Evolutionary conservation across 202 grass and related monocot genomes (phyloP).

Genomic region (Bolboschoenoplectus hybrid): DNA sequence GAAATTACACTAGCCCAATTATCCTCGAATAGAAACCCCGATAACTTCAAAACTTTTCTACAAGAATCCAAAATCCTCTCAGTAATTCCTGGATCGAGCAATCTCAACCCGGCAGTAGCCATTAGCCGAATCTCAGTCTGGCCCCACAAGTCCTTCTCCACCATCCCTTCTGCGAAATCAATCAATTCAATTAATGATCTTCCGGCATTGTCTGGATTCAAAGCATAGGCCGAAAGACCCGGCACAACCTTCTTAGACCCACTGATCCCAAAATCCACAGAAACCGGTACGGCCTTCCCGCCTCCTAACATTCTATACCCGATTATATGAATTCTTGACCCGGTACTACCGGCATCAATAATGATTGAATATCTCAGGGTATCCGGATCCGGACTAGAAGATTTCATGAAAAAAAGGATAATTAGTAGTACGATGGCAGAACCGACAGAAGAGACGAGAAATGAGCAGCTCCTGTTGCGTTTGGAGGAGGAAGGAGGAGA

Average conservation of each 20-base stretch:
- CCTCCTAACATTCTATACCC: constrained; percentile 38
- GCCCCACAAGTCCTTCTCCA: constrained; percentile 52
- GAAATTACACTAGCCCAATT: constrained; percentile 84
- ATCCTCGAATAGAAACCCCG: constrained; percentile 61
- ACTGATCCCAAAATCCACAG: constrained; percentile 57
- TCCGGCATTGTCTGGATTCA: constrained; percentile 52
- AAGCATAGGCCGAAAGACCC: constrained; percentile 64
- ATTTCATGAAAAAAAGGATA: constrained; percentile 36
- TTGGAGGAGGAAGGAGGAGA: constrained; percentile 33
- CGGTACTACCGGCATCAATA: constrained; percentile 84
- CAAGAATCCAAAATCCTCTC: constrained; percentile 69
- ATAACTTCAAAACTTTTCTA: constrained; percentile 60
- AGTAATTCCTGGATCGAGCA: constrained; percentile 48
- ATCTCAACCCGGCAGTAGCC: constrained; percentile 75
- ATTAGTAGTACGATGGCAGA: constrained; percentile 20
- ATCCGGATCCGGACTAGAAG: constrained; percentile 4
- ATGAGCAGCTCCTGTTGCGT: constrained; percentile 22
- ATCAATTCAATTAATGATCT: constrained; percentile 62
- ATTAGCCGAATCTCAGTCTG: constrained; percentile 75
- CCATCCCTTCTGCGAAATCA: constrained; percentile 62
- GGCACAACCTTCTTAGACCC: constrained; percentile 62
- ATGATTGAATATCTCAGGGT: constrained; percentile 52
- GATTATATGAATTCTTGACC: constrained; percentile 77
- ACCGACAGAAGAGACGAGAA: not conserved
- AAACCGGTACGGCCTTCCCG: not conserved